phyloP scores from a whole-genome alignment of 306 rosid genomes.

The Lithocarpus polystachyus region DNA sequence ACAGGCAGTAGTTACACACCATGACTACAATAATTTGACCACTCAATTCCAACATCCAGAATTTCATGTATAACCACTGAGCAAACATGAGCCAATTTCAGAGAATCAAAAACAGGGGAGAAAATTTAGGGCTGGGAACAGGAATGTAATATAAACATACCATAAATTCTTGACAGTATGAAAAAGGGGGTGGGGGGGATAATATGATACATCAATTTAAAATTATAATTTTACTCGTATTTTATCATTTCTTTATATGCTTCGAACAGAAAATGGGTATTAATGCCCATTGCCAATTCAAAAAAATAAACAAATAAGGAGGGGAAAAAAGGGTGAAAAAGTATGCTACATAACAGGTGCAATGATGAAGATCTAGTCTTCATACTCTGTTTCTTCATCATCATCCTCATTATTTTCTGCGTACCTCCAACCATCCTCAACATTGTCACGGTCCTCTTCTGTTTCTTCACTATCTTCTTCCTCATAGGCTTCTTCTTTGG shows the following conservation, averaged over 20 bases:
- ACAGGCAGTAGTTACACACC: not conserved
- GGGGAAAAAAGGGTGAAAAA: not conserved
- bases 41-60: not conserved
- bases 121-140: not conserved
- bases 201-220: not conserved
- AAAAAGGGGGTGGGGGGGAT: no score
- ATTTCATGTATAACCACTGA: not conserved
- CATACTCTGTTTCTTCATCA: constrained; percentile 93
- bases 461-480: constrained; percentile 98
- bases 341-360: not conserved
- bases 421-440: constrained; percentile 90
- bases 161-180: not conserved
- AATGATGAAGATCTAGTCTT: constrained; percentile 45
- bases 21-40: not conserved
- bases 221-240: not conserved
- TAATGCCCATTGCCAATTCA: not conserved
- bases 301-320: not conserved
- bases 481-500: constrained; percentile 65
- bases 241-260: not conserved
- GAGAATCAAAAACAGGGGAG: not conserved
- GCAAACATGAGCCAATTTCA: not conserved
- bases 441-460: constrained; percentile 90
- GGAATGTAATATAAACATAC: not conserved
- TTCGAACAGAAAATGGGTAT: not conserved
- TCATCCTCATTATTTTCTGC: constrained; percentile 76